These are phyloP conservation scores for Naegleria fowleri DNA, from an alignment of 208 protist genomes.

Conservation along the genomic window DNA sequence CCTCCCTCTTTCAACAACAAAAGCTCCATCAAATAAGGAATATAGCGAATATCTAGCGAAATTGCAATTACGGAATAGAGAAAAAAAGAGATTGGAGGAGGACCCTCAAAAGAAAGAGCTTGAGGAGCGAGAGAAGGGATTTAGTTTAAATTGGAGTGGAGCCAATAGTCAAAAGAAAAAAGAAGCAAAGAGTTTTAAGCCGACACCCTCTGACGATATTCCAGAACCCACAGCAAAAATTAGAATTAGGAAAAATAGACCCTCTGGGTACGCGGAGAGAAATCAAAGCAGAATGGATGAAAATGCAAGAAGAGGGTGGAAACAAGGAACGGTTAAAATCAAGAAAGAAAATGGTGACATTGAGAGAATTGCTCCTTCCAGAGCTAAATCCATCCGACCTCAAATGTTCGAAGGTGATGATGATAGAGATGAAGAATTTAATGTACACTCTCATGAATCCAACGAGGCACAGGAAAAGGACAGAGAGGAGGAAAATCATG, in stretches of 20 bases:
- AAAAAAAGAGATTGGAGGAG: background rate
- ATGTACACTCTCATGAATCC: too few species aligned
- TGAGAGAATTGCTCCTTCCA: background rate
- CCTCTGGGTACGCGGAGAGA: background rate
- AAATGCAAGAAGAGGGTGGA: background rate
- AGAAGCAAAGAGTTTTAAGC: background rate
- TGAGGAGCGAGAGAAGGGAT: background rate
- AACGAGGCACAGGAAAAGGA: background rate
- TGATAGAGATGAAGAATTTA: background rate
- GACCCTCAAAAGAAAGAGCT: background rate
- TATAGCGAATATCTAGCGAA: background rate
- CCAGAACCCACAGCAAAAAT: background rate
- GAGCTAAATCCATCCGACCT: background rate
- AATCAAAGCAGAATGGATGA: background rate
- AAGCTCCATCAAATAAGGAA: background rate
- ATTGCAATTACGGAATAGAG: background rate
- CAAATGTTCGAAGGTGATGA: background rate
- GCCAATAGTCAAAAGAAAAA: background rate
- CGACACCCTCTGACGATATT: background rate
- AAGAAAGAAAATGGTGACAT: background rate
- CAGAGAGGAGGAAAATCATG: too few species aligned
- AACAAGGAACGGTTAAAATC: background rate
- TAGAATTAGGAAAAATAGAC: background rate
- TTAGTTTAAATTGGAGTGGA: constrained; percentile 4
- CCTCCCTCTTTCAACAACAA: background rate